Conservation (phyloP, 805 yeast species). For the Myxozyma kluyveri region DNA sequence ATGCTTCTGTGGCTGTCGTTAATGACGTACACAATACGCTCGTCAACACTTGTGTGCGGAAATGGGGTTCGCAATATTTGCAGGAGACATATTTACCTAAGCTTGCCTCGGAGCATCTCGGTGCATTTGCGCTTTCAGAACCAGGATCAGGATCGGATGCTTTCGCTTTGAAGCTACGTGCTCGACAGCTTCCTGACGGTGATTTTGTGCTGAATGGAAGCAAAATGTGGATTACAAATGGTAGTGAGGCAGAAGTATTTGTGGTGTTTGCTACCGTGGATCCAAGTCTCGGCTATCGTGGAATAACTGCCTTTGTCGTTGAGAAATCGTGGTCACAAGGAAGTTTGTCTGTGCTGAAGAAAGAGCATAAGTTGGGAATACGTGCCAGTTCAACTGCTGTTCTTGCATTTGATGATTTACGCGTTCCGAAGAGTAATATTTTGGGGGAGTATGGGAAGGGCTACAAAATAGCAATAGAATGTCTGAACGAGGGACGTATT, state of each 20-base stretch:
- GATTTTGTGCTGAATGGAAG: slow-evolving; percentile 43
- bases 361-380: slow-evolving; percentile 47
- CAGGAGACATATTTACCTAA: slow-evolving; percentile 43
- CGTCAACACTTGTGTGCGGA: slow-evolving; percentile 44
- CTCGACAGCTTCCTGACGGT: slow-evolving; percentile 42
- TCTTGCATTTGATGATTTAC: slow-evolving; percentile 42
- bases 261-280: slow-evolving; percentile 44
- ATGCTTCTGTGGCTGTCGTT: slow-evolving; percentile 44
- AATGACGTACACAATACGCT: slow-evolving; percentile 49
- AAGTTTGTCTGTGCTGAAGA: slow-evolving; percentile 45
- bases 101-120: slow-evolving; percentile 40
- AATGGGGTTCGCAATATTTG: slow-evolving; percentile 41
- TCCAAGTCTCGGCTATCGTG: slow-evolving; percentile 45
- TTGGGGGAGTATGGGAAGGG: slow-evolving; percentile 47
- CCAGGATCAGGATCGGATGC: slow-evolving; percentile 46
- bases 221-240: slow-evolving; percentile 49
- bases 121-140: slow-evolving; percentile 44
- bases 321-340: slow-evolving; percentile 38
- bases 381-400: slow-evolving; percentile 46
- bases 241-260: slow-evolving; percentile 45
- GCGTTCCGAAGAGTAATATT: slow-evolving; percentile 43
- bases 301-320: slow-evolving; percentile 46
- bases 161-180: slow-evolving; percentile 43
- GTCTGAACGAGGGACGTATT: slow-evolving; percentile 46
- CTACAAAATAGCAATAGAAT: slow-evolving; percentile 47